Base-by-base conservation (phyloP, 2,329 filamentous ascomycete species). In the Alternaria triticimaculans region DNA sequence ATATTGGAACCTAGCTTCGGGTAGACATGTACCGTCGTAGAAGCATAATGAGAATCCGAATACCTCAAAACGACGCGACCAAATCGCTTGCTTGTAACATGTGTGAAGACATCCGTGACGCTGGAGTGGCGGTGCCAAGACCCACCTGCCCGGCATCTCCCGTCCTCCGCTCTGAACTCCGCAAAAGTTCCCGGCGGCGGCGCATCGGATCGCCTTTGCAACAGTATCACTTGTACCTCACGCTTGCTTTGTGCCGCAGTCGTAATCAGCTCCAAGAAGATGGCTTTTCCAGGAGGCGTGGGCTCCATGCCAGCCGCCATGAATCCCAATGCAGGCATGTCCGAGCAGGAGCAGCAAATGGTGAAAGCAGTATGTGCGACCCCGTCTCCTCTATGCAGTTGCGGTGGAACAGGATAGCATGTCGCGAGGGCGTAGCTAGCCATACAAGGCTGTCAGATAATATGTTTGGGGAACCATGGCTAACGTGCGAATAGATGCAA, bases 401-500 rank as follows among this genome's bases (percentile, higher is more conserved):
- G n/a, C 1, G 33, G n/a, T 15, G 9, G 18, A 43, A 12, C 15
- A 23, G 15, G 4, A 25, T 6, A 18, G 15, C 20, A 58, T 43
- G 45, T 12, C 23, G 14, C 28, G 33, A 21, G 14, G 12, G 23
- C 18, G 28, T 18, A 18, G 37, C 37, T 41, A 5, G 37, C 37
- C 6, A 41, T 41, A 41, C 37, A 41, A 10, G 15, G n/a, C 37
- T 41, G 37, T 18, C 15, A 41, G 3, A 41, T 18, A 10, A 41
- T 1, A 6, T 10, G 15, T 18, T 18, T 10, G 15, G 15, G n/a
- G 37, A 41, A 41, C n/a, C 37, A 18, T 50, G n/a, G 28, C 67
- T 71, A 21, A 68, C 54, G 6, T 14, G 4, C 10, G 6, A 11
- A 18, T 71, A 96, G 92, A 91, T 97, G 84, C 89, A 93, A 86